A percentile compares a stretch with the other conserved stretches of the same genome.
Evolutionary conservation across 306 rosid genomes (phyloP).

Genomic region (Glycine tomentella): DNA sequence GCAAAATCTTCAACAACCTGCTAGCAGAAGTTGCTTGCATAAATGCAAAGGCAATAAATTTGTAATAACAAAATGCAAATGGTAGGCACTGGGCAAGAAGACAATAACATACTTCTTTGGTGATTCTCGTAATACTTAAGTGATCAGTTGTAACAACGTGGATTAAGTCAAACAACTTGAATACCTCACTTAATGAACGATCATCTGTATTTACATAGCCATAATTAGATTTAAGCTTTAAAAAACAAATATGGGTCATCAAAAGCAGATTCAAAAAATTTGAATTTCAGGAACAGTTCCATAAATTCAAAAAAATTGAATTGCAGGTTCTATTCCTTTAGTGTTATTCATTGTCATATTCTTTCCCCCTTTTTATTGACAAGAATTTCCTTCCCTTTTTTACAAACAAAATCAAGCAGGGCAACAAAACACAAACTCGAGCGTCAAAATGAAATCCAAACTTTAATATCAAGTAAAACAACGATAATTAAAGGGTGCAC

Average conservation of each 20-base stretch:
- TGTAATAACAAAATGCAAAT: neutral
- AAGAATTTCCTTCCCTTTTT: neutral
- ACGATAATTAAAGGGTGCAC: neutral
- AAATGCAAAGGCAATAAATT: conserved; percentile 32
- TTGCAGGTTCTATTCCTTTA: neutral
- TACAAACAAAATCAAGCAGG: neutral
- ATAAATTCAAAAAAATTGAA: neutral
- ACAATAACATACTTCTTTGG: conserved; percentile 74
- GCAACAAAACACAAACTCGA: too few relatives aligned
- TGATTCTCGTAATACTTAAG: conserved; percentile 70
- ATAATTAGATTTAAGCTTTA: conserved; percentile 18
- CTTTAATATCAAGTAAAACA: neutral
- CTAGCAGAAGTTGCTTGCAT: conserved; percentile 16
- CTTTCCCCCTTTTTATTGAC: neutral
- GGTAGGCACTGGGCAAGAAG: conserved; percentile 36
- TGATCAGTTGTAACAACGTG: conserved; percentile 89
- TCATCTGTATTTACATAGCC: conserved; percentile 64
- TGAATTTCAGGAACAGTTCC: conserved; percentile 12
- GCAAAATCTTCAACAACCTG: conserved; percentile 97
- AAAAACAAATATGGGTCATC: neutral
- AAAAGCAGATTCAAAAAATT: conserved; percentile 1
- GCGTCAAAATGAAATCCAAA: neutral
- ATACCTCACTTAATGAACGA: conserved; percentile 80
- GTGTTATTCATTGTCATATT: neutral
- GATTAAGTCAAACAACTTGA: conserved; percentile 88